These are phyloP conservation scores for Mycena indigotica DNA, from an alignment of 768 basidiomycete genomes.

Conservation along the genomic window DNA sequence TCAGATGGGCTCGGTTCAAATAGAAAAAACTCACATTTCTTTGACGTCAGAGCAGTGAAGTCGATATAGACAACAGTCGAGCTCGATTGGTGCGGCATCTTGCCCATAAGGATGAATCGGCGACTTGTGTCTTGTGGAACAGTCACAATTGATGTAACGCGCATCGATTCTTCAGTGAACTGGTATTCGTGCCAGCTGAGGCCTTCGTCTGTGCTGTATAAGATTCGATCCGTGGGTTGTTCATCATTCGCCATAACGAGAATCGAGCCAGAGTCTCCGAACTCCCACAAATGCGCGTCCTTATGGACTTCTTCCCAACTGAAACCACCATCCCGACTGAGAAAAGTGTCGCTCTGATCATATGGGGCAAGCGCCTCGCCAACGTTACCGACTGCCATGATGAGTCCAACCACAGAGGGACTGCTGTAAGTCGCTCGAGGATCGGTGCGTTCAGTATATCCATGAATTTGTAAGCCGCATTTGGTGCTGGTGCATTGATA, in stretches of 20 bases:
- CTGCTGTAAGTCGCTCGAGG: constrained; percentile 92
- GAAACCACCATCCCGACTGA: constrained; percentile 94
- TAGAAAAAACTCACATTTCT: constrained; percentile 60
- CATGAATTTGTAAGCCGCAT: constrained; percentile 90
- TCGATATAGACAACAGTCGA: constrained; percentile 85
- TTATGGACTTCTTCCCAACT: constrained; percentile 99
- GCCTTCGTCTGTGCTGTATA: constrained; percentile 92
- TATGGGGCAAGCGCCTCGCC: constrained; percentile 82
- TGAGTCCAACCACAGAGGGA: constrained; percentile 86
- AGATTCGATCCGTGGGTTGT: constrained; percentile 82
- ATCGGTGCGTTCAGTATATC: constrained; percentile 91
- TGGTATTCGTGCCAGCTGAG: constrained; percentile 84
- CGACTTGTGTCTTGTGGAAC: constrained; percentile 90
- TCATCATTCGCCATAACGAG: constrained; percentile 96
- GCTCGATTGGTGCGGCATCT: constrained; percentile 46
- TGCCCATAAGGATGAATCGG: constrained; percentile 85
- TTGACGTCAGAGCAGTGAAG: constrained; percentile 75
- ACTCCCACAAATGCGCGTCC: constrained; percentile 97
- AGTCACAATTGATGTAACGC: constrained; percentile 79
- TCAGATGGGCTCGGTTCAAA: constrained; percentile 1
- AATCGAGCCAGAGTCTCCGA: constrained; percentile 94
- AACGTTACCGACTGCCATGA: constrained; percentile 97
- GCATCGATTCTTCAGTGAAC: constrained; percentile 73
- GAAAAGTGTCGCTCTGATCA: constrained; percentile 89
- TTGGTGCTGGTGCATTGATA: constrained; percentile 72